phyloP scores from a whole-genome alignment of 805 yeast species.

The Maudiozyma bulderi region DNA sequence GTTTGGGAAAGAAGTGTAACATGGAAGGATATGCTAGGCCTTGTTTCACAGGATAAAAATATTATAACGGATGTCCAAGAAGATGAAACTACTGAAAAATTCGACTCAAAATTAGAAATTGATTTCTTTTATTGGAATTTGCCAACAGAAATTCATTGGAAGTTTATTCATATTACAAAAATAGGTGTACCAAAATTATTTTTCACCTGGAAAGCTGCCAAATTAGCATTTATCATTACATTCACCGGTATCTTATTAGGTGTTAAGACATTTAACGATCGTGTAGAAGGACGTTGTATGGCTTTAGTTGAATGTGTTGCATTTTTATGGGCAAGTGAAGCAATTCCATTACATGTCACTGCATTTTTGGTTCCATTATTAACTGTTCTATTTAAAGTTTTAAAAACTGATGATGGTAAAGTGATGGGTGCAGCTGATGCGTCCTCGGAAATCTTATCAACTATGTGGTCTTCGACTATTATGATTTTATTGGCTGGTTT shows the following conservation, averaged over 20 bases:
- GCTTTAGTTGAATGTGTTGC: conserved; percentile 58
- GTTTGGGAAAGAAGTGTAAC: conserved; percentile 96
- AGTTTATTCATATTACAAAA: conserved; percentile 2
- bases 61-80: conserved; percentile 20
- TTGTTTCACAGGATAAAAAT: conserved; percentile 46
- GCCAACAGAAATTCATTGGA: conserved; percentile 17
- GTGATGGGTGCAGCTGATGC: conserved; percentile 61
- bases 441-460: conserved; percentile 52
- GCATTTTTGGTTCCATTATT: conserved; percentile 76
- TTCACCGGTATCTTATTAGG: conserved; percentile 46
- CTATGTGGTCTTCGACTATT: conserved; percentile 94
- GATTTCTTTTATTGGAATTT: conserved; percentile 28
- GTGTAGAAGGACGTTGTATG: conserved; percentile 52
- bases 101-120: conserved; percentile 25
- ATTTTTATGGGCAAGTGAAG: conserved; percentile 90
- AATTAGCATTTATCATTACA: conserved; percentile 39
- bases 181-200: conserved; percentile 38
- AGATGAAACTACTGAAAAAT: conserved; percentile 11
- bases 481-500: conserved; percentile 88
- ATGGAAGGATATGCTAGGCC: conserved; percentile 89
- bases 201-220: conserved; percentile 40
- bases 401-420: conserved; percentile 43
- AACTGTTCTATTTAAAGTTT: conserved; percentile 59
- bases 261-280: conserved; percentile 54
- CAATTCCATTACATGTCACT: conserved; percentile 85